A percentile compares a stretch with the other conserved stretches of the same genome.
Evolutionary conservation across 2,329 filamentous ascomycete genomes (phyloP).

Genomic region (Talaromyces sp.): DNA sequence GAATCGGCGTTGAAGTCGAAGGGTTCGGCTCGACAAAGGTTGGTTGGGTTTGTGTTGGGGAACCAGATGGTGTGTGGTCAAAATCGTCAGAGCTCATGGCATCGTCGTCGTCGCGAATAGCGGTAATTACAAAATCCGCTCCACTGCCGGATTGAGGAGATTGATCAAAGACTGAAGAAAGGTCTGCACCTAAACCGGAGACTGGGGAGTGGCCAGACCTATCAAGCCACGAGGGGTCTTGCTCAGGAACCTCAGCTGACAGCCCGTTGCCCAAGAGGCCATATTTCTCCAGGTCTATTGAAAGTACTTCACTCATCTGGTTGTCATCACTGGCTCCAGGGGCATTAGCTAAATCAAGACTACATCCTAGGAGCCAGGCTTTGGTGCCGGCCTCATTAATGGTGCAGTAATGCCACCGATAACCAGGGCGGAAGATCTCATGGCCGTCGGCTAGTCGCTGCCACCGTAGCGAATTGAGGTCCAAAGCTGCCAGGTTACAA

Average conservation of each 20-base stretch:
- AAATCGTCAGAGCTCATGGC: slow-evolving; percentile 56
- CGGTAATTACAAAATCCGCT: slow-evolving; percentile 89
- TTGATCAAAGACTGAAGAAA: slow-evolving; percentile 84
- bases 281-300: slow-evolving; percentile 88
- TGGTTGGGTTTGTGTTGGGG: slow-evolving; percentile 31
- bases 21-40: slow-evolving; percentile 39
- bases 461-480: slow-evolving; percentile 86
- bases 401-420: slow-evolving; percentile 97
- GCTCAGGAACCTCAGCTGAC: slow-evolving; percentile 56
- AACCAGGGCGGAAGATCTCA: slow-evolving; percentile 89
- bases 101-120: slow-evolving; percentile 68
- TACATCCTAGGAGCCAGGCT: slow-evolving; percentile 94
- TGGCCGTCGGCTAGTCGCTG: slow-evolving; percentile 92
- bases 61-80: slow-evolving; percentile 35
- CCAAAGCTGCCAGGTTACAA: slow-evolving; percentile 86
- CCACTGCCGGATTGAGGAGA: slow-evolving; percentile 82
- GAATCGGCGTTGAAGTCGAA: slow-evolving; percentile 76
- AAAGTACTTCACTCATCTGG: slow-evolving; percentile 90
- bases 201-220: slow-evolving; percentile 55
- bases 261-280: slow-evolving; percentile 84
- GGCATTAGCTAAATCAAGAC: slow-evolving; percentile 70
- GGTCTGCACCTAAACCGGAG: slow-evolving; percentile 76
- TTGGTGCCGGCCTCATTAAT: slow-evolving; percentile 95
- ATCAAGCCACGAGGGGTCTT: slow-evolving; percentile 54
- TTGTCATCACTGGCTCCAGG: slow-evolving; percentile 77